Base-by-base conservation (phyloP, 371 early-diverging fungal species). In the Circinella minor region DNA sequence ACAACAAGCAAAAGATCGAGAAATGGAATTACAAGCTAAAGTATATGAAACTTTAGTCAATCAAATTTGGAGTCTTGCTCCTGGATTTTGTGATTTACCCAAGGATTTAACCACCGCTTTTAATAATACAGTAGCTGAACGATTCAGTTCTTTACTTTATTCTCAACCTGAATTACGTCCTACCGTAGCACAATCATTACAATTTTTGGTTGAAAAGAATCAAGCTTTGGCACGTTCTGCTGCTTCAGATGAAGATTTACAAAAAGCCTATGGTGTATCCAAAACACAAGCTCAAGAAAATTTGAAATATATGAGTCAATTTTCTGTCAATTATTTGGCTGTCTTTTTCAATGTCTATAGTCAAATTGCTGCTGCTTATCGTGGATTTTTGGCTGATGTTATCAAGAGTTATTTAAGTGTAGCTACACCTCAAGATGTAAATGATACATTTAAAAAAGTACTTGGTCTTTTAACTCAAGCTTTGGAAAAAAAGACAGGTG, bases 41-140 rank as follows among this genome's bases (percentile, higher is more conserved):
- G 88, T 98, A 49, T 96, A 93, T 74, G 92, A 92, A 64, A 95
- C 97, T 0, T 80, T 98, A 54, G 89, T 86, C 36, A 86, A 90
- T 39, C 99, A 98, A 81, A 88, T 96, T 55, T 98, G 98, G 95
- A 88, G 90, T 37, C 79, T 97, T 60, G 85, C 95, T 36, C 94
- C 94, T 15, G 93, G 92, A 13, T 92, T 96, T 74, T 95, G 95
- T 74, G 89, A 91, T 46, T 72, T 92, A 11, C 96, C 97, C n/a
- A 68, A 74, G 15, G 98, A 97, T 73, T 74, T 95, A 38, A 51
- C 75, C 36, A 63, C 60, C 15, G 81, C 91, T 0, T 90, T 91
- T 71, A 90, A 83, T 39, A 81, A 87, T 20, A 76, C 71, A 18
- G 83, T 92, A 54, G 93, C 91, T 17, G 93, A 92, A 75, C 83